Conservation (phyloP, 768 basidiomycete species). For the Ramaria sp. region DNA sequence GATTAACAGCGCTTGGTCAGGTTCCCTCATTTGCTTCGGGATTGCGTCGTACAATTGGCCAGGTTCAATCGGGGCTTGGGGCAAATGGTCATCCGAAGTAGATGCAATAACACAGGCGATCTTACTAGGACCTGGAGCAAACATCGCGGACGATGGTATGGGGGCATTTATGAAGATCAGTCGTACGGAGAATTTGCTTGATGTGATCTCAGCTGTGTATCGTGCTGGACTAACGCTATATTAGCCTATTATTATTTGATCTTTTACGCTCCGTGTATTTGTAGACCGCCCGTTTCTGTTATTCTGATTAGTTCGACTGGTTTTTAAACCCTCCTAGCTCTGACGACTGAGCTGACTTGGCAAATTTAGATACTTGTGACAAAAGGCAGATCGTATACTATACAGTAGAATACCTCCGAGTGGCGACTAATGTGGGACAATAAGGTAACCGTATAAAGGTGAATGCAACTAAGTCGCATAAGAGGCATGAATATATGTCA, state of each 20-base stretch:
- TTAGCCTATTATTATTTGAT: neutral
- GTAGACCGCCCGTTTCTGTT: no score
- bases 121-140: slow-evolving; percentile 24
- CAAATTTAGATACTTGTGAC: no score
- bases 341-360: no score
- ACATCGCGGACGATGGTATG: slow-evolving; percentile 31
- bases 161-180: slow-evolving; percentile 70
- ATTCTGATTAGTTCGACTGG: no score
- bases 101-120: slow-evolving; percentile 54
- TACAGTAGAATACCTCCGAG: no score
- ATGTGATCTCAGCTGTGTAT: neutral
- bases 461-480: neutral
- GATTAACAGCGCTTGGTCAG: slow-evolving; percentile 23
- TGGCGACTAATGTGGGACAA: no score
- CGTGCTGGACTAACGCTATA: neutral
- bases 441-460: neutral
- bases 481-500: neutral
- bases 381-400: no score
- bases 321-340: no score
- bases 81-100: slow-evolving; percentile 55
- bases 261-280: neutral
- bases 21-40: slow-evolving; percentile 69
- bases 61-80: slow-evolving; percentile 57
- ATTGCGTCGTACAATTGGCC: slow-evolving; percentile 60
- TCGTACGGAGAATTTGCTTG: slow-evolving; percentile 41